Evolutionary conservation across 164 flowering plant genomes (phyloP).

Genomic region (Annona squamosa): DNA sequence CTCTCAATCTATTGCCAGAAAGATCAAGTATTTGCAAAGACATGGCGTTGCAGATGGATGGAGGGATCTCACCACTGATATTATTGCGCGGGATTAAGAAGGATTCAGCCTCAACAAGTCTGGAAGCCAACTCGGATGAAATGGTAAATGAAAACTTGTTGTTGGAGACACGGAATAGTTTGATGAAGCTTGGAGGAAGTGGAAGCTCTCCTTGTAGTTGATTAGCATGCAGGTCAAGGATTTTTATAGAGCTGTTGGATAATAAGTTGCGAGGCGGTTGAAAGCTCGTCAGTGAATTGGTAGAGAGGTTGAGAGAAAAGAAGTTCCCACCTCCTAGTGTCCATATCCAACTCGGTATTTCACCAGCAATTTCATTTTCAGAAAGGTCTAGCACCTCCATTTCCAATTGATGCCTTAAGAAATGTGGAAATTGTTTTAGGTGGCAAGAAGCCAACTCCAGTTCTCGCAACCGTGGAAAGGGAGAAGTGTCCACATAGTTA

Average conservation of each 20-base stretch:
- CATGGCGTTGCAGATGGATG: slow-evolving; percentile 27
- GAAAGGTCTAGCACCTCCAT: slow-evolving; percentile 34
- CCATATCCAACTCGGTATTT: slow-evolving; percentile 39
- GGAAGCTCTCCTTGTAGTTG: slow-evolving; percentile 28
- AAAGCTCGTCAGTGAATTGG: slow-evolving; percentile 13
- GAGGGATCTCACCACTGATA: slow-evolving; percentile 13
- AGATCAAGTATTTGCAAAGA: slow-evolving; percentile 40
- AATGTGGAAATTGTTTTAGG: slow-evolving; percentile 20
- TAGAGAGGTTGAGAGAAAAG: slow-evolving; percentile 28
- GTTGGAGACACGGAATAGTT: slow-evolving; percentile 35
- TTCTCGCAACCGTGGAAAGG: slow-evolving; percentile 18
- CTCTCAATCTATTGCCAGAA: slow-evolving; percentile 37
- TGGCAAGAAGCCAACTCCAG: slow-evolving; percentile 37
- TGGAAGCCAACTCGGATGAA: slow-evolving; percentile 19
- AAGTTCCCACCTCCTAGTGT: slow-evolving; percentile 10
- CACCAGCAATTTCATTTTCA: slow-evolving; percentile 28
- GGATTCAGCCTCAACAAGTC: slow-evolving; percentile 7
- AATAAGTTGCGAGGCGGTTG: neutral
- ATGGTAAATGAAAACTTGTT: slow-evolving; percentile 30
- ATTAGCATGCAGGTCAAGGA: neutral
- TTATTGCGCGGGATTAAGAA: slow-evolving; percentile 30
- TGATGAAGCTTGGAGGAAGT: slow-evolving; percentile 13
- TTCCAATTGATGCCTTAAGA: neutral
- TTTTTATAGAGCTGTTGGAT: too few relatives aligned
- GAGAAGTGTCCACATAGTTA: neutral